Base-by-base conservation (phyloP, 2,329 filamentous ascomycete species). In the Emergomyces africanus region DNA sequence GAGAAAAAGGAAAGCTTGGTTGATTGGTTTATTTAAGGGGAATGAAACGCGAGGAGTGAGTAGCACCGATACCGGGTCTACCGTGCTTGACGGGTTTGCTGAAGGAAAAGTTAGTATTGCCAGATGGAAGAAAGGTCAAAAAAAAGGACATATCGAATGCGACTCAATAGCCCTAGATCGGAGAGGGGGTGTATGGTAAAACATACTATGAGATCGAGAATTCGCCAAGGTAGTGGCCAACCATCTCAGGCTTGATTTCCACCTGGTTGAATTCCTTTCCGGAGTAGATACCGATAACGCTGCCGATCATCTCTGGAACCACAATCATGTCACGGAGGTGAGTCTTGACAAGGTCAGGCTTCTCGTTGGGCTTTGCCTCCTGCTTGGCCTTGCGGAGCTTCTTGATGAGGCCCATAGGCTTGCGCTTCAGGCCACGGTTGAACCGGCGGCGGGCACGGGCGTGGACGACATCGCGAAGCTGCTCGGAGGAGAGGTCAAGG, bases 231-330 rank as follows among this genome's bases (percentile, higher is more conserved):
- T 96, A 96, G 84, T 97, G 92, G 78, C 94, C 94, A 79, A 99
- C 94, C 94, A 99, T 99, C 85, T 99, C 94, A 72, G 94, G 94
- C 87, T 96, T 96, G 83, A 99, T 94, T 81, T 99, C 94, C 72
- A 99, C 91, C 85, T 96, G 92, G 88, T 99, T 99, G 89, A 99
- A 99, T 81, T 97, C 91, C 88, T 99, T 99, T 77, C 94, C 94
- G 69, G 90, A 96, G 89, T 99, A 99, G 84, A 99, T 94, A 77
- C 91, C 94, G 74, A 99, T 88, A 74, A 99, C 92, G 79, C 84
- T 89, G 74, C 94, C 94, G 77, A 99, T 99, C 94, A 99, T 97
- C 85, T 99, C 94, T 73, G 94, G 94, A 71, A 99, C 94, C 76
- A 99, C 87, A 78, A 99, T 96, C 94, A 99, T 99, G 84, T 99